Percentiles rank a stretch among this genome's conserved stretches.
Evolutionary conservation across 202 grass and related monocot genomes (phyloP).

Genomic region (Eragrostis tef): DNA sequence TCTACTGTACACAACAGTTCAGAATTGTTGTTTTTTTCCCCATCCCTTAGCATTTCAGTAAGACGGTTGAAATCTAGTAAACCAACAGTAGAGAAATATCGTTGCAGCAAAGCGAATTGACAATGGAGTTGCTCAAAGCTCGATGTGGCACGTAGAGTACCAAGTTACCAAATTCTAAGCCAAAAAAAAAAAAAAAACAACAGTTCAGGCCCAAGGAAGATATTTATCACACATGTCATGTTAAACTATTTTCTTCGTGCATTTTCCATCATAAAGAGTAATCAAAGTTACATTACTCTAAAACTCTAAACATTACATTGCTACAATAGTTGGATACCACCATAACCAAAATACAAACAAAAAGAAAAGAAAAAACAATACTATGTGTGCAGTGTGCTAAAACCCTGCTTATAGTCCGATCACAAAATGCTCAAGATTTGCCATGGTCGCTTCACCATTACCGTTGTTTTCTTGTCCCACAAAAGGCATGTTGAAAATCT

Average conservation of each 20-base stretch:
- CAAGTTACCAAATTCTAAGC: neutral
- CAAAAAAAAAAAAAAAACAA: neutral
- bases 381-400: neutral
- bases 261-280: neutral
- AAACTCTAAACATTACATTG: conserved; percentile 10
- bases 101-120: neutral
- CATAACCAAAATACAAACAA: neutral
- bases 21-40: neutral
- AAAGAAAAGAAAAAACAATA: neutral
- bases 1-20: neutral
- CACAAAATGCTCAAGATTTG: neutral
- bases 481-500: neutral
- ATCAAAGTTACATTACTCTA: neutral
- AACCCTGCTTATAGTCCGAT: neutral
- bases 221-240: neutral
- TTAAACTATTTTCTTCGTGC: neutral
- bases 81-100: neutral
- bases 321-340: neutral
- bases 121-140: neutral
- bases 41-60: neutral
- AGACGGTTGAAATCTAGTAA: neutral
- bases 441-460: neutral
- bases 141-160: too few species aligned
- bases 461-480: neutral
- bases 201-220: neutral